Conservation (phyloP, 2,329 filamentous ascomycete species). For the Pleomassaria siparia region DNA sequence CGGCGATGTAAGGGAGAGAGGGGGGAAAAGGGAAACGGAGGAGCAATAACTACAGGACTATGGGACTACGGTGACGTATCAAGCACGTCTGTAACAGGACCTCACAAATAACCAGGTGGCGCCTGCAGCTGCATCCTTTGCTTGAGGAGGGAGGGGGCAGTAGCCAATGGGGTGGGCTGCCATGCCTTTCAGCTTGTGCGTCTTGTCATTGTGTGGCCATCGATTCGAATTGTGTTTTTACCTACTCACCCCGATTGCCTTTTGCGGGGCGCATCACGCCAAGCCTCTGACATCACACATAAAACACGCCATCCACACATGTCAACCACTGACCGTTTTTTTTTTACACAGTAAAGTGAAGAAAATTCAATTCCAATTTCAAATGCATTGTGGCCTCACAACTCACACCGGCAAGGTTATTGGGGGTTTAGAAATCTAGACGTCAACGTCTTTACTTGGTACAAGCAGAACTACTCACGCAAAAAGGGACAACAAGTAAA, state of each 20-base stretch:
- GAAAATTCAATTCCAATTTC: too few species aligned
- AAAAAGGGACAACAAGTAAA: too few species aligned
- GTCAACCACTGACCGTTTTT: too few species aligned
- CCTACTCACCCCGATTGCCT: slow-evolving; percentile 3
- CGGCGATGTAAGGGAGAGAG: slow-evolving; percentile 8
- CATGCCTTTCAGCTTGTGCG: neutral
- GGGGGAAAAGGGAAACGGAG: slow-evolving; percentile 10
- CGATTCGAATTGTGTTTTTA: slow-evolving; percentile 1
- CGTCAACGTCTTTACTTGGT: too few species aligned
- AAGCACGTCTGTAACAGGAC: slow-evolving; percentile 23
- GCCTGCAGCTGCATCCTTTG: slow-evolving; percentile 8
- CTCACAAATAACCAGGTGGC: slow-evolving; percentile 20
- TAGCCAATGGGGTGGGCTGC: neutral
- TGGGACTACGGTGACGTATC: slow-evolving; percentile 34
- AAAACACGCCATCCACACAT: slow-evolving; percentile 1
- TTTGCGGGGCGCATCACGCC: slow-evolving; percentile 4
- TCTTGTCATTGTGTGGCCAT: neutral
- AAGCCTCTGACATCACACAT: slow-evolving; percentile 16
- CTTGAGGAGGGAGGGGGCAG: neutral
- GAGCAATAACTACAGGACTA: slow-evolving; percentile 23
- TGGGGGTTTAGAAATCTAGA: too few species aligned
- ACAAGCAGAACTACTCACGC: too few species aligned
- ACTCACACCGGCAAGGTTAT: too few species aligned
- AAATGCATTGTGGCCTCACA: too few species aligned
- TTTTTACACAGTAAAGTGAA: too few species aligned